A percentile compares a stretch with the other conserved stretches of the same genome.
phyloP scores from a whole-genome alignment of 176 grass and related monocot species.

The Hyparrhenia diplandra region DNA sequence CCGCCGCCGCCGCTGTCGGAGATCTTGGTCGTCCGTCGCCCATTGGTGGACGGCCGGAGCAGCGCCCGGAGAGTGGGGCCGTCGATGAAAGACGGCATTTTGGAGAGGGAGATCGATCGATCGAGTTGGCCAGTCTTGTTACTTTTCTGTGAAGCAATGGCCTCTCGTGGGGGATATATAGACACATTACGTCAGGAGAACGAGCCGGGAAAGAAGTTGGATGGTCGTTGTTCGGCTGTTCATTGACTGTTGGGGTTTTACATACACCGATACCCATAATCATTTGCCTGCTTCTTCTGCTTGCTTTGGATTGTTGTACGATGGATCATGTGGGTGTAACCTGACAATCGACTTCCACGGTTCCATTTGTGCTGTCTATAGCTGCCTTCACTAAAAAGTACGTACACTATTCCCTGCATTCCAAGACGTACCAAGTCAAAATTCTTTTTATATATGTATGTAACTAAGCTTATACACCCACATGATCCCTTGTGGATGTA shows the following conservation, averaged over 20 bases:
- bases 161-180: conserved; percentile 49
- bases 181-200: background rate
- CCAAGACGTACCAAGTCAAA: background rate
- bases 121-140: background rate
- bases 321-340: background rate
- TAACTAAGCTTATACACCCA: background rate
- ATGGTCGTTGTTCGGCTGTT: conserved; percentile 36
- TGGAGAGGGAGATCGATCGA: conserved; percentile 12
- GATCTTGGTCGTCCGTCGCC: conserved; percentile 50
- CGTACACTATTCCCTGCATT: too few species aligned
- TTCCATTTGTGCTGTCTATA: background rate
- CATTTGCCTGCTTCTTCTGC: background rate
- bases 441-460: background rate
- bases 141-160: conserved; percentile 37
- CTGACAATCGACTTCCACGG: background rate
- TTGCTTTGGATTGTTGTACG: background rate
- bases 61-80: conserved; percentile 55
- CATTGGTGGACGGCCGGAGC: conserved; percentile 53
- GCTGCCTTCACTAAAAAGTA: background rate
- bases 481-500: too few species aligned
- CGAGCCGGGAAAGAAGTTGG: conserved; percentile 12
- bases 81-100: conserved; percentile 77
- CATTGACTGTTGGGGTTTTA: background rate
- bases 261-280: background rate
- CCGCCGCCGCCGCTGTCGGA: background rate